phyloP scores from a whole-genome alignment of 192 early-diverging fungal genomes.

The Coemansia sp. region DNA sequence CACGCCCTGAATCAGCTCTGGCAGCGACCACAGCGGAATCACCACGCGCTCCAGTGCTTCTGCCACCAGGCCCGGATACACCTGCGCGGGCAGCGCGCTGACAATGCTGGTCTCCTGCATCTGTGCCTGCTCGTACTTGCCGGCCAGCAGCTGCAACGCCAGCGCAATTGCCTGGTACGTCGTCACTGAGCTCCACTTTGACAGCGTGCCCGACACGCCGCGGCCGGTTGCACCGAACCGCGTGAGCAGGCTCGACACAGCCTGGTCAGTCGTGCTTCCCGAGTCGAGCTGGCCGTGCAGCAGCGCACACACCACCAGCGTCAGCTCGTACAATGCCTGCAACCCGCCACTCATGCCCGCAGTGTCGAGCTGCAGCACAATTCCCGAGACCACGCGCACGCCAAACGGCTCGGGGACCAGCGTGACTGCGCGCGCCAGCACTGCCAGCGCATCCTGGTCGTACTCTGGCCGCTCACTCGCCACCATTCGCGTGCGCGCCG shows the following conservation, averaged over 20 bases:
- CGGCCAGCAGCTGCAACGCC: conserved; percentile 31
- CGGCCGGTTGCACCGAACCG: background rate
- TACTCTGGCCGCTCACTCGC: background rate
- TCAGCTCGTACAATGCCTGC: background rate
- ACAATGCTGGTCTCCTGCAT: background rate
- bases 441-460: background rate
- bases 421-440: background rate
- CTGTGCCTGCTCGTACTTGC: background rate
- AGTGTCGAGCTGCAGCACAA: conserved; percentile 16
- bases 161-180: conserved; percentile 27
- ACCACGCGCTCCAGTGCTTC: conserved; percentile 12
- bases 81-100: conserved; percentile 4
- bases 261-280: conserved; percentile 5
- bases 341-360: background rate
- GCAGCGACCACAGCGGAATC: conserved; percentile 33
- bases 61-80: conserved; percentile 13
- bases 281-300: conserved; percentile 1
- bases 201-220: background rate
- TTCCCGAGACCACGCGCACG: conserved; percentile 12
- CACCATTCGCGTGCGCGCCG: background rate
- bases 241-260: conserved; percentile 8
- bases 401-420: conserved; percentile 17
- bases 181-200: background rate
- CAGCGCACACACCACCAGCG: conserved; percentile 3
- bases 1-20: conserved; percentile 15